Evolutionary conservation across 2,329 filamentous ascomycete genomes (phyloP).

Genomic region (Chaetomium sp.): DNA sequence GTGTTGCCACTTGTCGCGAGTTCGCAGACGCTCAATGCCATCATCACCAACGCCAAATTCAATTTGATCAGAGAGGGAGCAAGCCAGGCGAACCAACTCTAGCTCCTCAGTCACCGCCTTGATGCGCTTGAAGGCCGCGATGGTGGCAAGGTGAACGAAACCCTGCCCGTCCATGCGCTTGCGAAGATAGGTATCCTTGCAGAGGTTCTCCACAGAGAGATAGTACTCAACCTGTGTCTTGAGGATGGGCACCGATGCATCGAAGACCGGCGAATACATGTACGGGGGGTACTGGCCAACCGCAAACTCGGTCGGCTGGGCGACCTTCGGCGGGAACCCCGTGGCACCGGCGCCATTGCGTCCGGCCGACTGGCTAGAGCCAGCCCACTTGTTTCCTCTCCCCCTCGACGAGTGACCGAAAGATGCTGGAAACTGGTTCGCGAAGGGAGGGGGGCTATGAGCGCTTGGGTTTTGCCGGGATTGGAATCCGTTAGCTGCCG

Average conservation of each 20-base stretch:
- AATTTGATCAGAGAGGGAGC: slow-evolving; percentile 69
- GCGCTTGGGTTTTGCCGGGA: slow-evolving; percentile 41
- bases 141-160: slow-evolving; percentile 78
- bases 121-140: slow-evolving; percentile 86
- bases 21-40: slow-evolving; percentile 75
- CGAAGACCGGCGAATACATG: slow-evolving; percentile 32
- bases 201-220: slow-evolving; percentile 92
- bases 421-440: slow-evolving; percentile 39
- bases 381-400: slow-evolving; percentile 32
- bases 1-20: slow-evolving; percentile 73
- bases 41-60: slow-evolving; percentile 78
- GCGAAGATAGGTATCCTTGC: slow-evolving; percentile 88
- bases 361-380: slow-evolving; percentile 24
- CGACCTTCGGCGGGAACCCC: slow-evolving; percentile 35
- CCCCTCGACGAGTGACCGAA: slow-evolving; percentile 32
- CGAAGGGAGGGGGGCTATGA: slow-evolving; percentile 48
- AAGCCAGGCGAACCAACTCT: slow-evolving; percentile 73
- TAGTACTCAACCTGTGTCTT: slow-evolving; percentile 78
- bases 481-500: slow-evolving; percentile 37
- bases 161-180: slow-evolving; percentile 94
- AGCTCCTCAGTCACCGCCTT: slow-evolving; percentile 71
- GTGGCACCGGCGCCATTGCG: slow-evolving; percentile 30
- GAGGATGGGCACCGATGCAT: slow-evolving; percentile 44
- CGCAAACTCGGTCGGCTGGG: slow-evolving; percentile 47
- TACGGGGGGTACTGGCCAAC: slow-evolving; percentile 60